A percentile compares a stretch with the other conserved stretches of the same genome.
These are phyloP conservation scores for Mycosphaerella sp. DNA, from an alignment of 2,329 filamentous ascomycete species.

Conservation along the genomic window DNA sequence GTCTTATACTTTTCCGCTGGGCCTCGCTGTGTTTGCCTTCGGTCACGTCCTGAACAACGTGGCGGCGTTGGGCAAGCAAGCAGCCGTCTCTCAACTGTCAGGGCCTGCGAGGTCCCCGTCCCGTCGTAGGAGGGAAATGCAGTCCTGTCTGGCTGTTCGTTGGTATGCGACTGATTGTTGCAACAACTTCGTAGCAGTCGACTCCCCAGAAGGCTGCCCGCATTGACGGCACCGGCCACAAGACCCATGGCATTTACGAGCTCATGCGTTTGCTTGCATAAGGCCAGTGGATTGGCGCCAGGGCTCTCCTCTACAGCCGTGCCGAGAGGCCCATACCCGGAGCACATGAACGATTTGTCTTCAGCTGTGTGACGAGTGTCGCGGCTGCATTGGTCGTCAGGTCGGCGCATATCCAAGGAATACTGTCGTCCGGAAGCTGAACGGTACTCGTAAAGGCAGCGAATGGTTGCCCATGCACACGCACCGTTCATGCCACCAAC, in stretches of 20 bases:
- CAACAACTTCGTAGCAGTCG: conserved; percentile 16
- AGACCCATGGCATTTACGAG: conserved; percentile 16
- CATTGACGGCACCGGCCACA: conserved; percentile 11
- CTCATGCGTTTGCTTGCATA: conserved; percentile 22
- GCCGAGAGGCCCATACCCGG: conserved; percentile 10
- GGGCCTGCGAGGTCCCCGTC: conserved; percentile 15
- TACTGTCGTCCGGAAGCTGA: background rate
- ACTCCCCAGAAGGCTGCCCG: conserved; percentile 11
- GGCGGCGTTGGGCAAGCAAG: conserved; percentile 20
- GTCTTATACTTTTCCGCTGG: conserved; percentile 18
- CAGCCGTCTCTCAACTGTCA: conserved; percentile 18
- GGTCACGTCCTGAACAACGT: conserved; percentile 20
- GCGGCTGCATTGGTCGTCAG: conserved; percentile 11
- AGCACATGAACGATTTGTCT: conserved; percentile 13
- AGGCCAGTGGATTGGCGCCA: conserved; percentile 24
- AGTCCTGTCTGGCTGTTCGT: conserved; percentile 4
- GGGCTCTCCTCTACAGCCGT: conserved; percentile 18
- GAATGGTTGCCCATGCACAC: conserved; percentile 16
- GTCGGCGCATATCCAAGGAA: conserved; percentile 17
- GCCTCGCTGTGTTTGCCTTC: conserved; percentile 17
- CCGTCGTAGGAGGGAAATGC: conserved; percentile 10
- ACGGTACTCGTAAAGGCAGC: background rate
- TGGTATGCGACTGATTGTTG: conserved; percentile 19
- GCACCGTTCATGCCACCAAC: conserved; percentile 22
- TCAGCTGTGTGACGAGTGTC: conserved; percentile 5